Evolutionary conservation across 176 grass and related monocot species (phyloP).

Genomic region (Oryza meyeriana): DNA sequence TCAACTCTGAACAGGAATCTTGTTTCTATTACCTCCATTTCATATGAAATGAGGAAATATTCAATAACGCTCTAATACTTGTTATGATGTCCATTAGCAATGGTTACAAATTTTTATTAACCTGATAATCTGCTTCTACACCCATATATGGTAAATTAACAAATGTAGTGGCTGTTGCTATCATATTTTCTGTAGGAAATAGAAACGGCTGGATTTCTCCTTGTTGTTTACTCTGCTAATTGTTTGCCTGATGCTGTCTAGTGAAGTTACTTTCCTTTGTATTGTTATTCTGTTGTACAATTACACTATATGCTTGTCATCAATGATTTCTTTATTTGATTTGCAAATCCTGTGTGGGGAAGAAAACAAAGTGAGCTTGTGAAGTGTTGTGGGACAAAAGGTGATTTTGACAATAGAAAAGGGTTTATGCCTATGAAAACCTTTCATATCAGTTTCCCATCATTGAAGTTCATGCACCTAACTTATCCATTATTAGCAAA

Average conservation of each 20-base stretch:
- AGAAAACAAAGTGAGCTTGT: neutral
- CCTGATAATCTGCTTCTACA: neutral
- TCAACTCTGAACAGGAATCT: slow-evolving; percentile 65
- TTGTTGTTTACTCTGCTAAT: neutral
- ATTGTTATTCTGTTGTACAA: neutral
- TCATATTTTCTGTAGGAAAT: neutral
- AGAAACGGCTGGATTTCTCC: neutral
- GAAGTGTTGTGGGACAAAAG: neutral
- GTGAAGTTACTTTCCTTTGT: neutral
- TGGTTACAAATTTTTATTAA: neutral
- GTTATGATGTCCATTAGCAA: neutral
- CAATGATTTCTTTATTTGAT: neutral
- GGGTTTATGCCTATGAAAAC: neutral
- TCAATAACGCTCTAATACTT: slow-evolving; percentile 61
- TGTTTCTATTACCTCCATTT: slow-evolving; percentile 87
- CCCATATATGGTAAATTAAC: neutral
- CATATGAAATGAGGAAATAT: slow-evolving; percentile 94
- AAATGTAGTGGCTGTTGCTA: neutral
- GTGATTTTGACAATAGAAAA: neutral
- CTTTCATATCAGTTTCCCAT: neutral
- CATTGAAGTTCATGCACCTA: slow-evolving; percentile 2
- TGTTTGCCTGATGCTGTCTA: neutral
- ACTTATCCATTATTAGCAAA: neutral
- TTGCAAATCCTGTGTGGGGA: neutral
- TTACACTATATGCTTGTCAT: neutral